Percentiles rank a stretch among this genome's conserved stretches.
phyloP scores from a whole-genome alignment of 1,284 basidiomycete species.

The Chondrostereum purpureum region DNA sequence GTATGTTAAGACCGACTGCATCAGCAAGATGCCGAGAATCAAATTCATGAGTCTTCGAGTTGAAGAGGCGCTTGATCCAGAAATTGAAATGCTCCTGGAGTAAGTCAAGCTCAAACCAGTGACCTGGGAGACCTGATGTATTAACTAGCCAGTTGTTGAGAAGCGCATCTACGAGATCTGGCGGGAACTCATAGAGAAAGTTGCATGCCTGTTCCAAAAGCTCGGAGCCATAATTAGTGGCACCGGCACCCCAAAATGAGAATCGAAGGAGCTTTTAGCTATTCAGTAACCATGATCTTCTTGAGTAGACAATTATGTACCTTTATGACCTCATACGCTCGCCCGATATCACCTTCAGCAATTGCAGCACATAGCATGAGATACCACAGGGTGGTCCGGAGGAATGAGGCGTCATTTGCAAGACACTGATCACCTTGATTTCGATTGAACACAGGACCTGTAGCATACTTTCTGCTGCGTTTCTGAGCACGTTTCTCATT shows the following conservation, averaged over 20 bases:
- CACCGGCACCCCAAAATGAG: slow-evolving; percentile 8
- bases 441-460: no score
- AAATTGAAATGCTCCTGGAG: slow-evolving; percentile 13
- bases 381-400: slow-evolving; percentile 7
- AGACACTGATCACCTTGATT: slow-evolving; percentile 10
- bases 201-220: slow-evolving; percentile 10
- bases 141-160: slow-evolving; percentile 13
- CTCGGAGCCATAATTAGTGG: slow-evolving; percentile 7
- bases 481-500: no score
- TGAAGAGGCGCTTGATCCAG: slow-evolving; percentile 3
- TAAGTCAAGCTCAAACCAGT: slow-evolving; percentile 9
- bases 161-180: slow-evolving; percentile 7
- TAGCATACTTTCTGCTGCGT: no score
- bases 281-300: not conserved
- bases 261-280: slow-evolving; percentile 9
- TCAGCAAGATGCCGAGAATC: no score
- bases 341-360: slow-evolving; percentile 12
- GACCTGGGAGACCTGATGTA: slow-evolving; percentile 7
- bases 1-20: no score
- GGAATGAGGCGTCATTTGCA: slow-evolving; percentile 9
- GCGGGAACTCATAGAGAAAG: slow-evolving; percentile 9
- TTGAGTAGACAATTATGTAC: not conserved
- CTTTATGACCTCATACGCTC: slow-evolving; percentile 8
- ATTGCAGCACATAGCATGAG: slow-evolving; percentile 8
- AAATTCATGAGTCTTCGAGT: not conserved